These are phyloP conservation scores for Metroxylon sagu DNA, from an alignment of 176 grass and related monocot genomes.

Conservation along the genomic window DNA sequence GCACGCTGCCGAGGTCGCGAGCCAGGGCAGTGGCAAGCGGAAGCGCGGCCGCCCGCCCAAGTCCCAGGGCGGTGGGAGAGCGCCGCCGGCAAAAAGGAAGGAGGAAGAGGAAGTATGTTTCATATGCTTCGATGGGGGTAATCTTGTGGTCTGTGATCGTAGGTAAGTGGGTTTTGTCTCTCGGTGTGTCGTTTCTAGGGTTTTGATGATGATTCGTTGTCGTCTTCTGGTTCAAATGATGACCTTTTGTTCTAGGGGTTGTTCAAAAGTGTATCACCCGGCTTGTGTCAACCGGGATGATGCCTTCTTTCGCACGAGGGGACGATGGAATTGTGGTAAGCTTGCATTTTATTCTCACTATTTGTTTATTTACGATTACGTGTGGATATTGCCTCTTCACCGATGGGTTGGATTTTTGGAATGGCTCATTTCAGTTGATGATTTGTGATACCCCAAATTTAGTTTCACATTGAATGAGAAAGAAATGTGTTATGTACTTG, in stretches of 20 bases:
- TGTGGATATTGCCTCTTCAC: no score
- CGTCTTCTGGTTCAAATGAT: background rate
- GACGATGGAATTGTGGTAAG: slow-evolving; percentile 94
- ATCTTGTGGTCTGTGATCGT: slow-evolving; percentile 87
- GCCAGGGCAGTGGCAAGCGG: slow-evolving; percentile 32
- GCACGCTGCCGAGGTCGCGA: slow-evolving; percentile 1
- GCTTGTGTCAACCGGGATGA: slow-evolving; percentile 85
- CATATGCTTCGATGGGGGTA: slow-evolving; percentile 94
- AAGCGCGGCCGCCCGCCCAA: slow-evolving; percentile 88
- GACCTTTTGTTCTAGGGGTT: slow-evolving; percentile 42
- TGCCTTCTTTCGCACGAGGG: slow-evolving; percentile 62
- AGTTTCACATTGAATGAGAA: no score
- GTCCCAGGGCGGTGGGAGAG: slow-evolving; percentile 30
- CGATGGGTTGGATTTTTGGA: no score
- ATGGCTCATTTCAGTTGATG: no score
- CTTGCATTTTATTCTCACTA: background rate
- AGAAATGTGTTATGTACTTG: no score
- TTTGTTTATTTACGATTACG: background rate
- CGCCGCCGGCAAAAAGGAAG: slow-evolving; percentile 18
- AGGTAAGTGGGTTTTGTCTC: slow-evolving; percentile 29
- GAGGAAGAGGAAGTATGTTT: slow-evolving; percentile 94
- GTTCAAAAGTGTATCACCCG: slow-evolving; percentile 89
- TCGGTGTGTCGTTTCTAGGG: background rate
- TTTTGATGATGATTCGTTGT: no score
- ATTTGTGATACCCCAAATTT: no score